Evolutionary conservation across 2,329 filamentous ascomycete genomes (phyloP).

Genomic region (Pestalotiopsis sp.): DNA sequence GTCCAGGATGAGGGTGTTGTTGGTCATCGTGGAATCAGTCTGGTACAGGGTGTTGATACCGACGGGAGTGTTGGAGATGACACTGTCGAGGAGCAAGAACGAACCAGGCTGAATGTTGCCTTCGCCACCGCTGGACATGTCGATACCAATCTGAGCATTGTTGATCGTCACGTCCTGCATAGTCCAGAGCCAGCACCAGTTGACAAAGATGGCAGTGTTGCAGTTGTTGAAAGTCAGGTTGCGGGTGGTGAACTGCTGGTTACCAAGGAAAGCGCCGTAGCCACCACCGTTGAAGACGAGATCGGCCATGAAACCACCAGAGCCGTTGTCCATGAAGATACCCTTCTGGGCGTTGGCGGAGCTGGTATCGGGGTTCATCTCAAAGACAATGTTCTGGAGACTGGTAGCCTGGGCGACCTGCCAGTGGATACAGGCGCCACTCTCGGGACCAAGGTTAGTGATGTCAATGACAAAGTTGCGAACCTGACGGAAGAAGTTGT

Average conservation of each 20-base stretch:
- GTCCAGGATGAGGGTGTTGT: slow-evolving; percentile 82
- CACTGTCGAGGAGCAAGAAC: slow-evolving; percentile 80
- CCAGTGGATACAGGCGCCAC: slow-evolving; percentile 78
- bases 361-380: slow-evolving; percentile 71
- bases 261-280: slow-evolving; percentile 78
- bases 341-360: slow-evolving; percentile 71
- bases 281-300: slow-evolving; percentile 82
- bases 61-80: slow-evolving; percentile 72
- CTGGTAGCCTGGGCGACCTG: slow-evolving; percentile 84
- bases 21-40: slow-evolving; percentile 63
- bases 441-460: slow-evolving; percentile 61
- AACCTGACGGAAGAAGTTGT: slow-evolving; percentile 83
- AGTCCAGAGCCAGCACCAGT: slow-evolving; percentile 90
- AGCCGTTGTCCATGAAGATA: slow-evolving; percentile 85
- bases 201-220: slow-evolving; percentile 83
- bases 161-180: slow-evolving; percentile 78
- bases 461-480: slow-evolving; percentile 83
- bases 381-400: slow-evolving; percentile 79
- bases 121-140: slow-evolving; percentile 70
- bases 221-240: slow-evolving; percentile 83
- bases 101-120: slow-evolving; percentile 81
- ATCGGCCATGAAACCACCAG: slow-evolving; percentile 82
- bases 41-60: slow-evolving; percentile 79
- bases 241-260: slow-evolving; percentile 85
- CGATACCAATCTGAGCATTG: slow-evolving; percentile 74